These are phyloP conservation scores for Fusarium globosum DNA, from an alignment of 2,329 filamentous ascomycete genomes.

Conservation along the genomic window DNA sequence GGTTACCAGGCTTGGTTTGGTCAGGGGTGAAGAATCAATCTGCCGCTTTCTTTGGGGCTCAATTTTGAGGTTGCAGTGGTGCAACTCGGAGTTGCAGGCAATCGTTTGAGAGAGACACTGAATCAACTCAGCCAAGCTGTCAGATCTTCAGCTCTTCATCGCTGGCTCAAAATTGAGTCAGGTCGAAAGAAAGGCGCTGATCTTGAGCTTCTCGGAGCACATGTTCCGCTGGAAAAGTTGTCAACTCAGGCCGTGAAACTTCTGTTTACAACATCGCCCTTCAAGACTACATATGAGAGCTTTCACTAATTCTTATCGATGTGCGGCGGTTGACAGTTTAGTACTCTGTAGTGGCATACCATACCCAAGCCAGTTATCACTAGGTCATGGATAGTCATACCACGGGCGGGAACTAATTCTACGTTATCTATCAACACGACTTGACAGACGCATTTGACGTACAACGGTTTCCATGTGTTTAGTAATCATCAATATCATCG, in stretches of 20 bases:
- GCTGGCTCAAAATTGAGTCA: neutral
- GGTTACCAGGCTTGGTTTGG: neutral
- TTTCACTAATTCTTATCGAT: too few species aligned
- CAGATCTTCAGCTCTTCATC: neutral
- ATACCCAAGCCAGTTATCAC: neutral
- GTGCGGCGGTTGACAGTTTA: neutral
- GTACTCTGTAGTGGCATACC: neutral
- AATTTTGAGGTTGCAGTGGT: neutral
- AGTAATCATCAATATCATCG: neutral
- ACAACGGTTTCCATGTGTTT: neutral
- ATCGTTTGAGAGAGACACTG: too few species aligned
- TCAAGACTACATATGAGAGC: neutral
- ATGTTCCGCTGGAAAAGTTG: neutral
- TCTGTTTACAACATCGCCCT: neutral
- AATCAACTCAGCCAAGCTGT: neutral
- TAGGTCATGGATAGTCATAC: neutral
- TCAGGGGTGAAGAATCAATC: neutral
- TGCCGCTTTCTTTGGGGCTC: neutral
- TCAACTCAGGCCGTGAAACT: neutral
- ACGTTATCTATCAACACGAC: neutral
- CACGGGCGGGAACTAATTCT: neutral
- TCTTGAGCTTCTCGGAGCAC: neutral
- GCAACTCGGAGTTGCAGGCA: neutral
- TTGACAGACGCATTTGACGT: neutral
- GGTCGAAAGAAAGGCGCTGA: neutral